Evolutionary conservation across 345 rosid species (phyloP).

Genomic region (Sonneratia caseolaris): DNA sequence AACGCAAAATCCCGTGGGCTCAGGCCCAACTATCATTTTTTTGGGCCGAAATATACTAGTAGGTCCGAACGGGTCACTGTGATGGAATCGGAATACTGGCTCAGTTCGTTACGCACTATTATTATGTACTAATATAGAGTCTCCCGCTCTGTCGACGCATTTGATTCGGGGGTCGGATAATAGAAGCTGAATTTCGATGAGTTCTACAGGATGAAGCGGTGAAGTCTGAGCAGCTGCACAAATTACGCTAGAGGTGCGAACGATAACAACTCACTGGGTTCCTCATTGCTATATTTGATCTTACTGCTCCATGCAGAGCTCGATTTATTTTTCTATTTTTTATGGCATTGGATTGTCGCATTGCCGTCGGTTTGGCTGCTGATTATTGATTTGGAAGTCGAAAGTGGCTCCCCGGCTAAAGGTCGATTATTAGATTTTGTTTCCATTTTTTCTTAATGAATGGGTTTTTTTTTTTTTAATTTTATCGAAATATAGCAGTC

Average conservation of each 20-base stretch:
- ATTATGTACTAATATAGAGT: background rate
- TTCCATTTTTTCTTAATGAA: too few species aligned
- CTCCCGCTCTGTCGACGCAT: background rate
- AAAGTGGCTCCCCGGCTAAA: background rate
- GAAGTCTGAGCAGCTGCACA: background rate
- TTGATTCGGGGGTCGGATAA: too few species aligned
- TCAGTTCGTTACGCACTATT: background rate
- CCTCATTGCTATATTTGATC: background rate
- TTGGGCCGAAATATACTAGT: background rate
- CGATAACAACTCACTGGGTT: background rate
- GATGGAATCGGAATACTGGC: background rate
- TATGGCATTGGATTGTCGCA: background rate
- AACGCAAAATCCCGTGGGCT: background rate
- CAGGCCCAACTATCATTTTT: background rate
- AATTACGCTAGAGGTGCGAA: background rate
- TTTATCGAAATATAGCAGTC: too few species aligned
- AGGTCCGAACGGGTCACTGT: background rate
- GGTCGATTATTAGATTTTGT: too few species aligned
- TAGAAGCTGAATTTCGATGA: background rate
- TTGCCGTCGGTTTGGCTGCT: background rate
- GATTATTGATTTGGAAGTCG: background rate
- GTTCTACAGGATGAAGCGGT: background rate
- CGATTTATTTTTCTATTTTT: background rate
- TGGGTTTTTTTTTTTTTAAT: too few species aligned
- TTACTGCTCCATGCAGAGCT: background rate